Evolutionary conservation across 2,329 filamentous ascomycete genomes (phyloP), one percentile per base, ranked within the genome.

Genomic region (Verticillium dahliae): DNA sequence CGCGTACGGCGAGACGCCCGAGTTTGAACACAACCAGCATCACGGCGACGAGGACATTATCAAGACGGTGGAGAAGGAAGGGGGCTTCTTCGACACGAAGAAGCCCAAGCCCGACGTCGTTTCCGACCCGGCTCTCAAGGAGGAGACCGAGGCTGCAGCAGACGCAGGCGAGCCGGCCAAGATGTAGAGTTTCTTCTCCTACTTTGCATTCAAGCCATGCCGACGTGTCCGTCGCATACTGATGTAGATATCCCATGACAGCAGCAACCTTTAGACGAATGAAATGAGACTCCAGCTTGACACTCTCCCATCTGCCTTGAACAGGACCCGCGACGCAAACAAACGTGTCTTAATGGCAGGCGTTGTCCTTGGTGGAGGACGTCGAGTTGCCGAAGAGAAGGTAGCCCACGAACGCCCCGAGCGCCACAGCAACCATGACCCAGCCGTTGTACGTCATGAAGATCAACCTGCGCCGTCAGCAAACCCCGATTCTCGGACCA

Each of bases 381-480:
- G 87, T 86, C 60, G 81, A 80, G 61, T 86, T 84, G 15, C 91
- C 90, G 77, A 97, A 99, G 55, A 89, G 69, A 63, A 97, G 73
- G 72, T 96, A 97, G 54, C 95, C 95, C 55, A 96, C 75, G 67
- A 96, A 96, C 0, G 94, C 93, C 15, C 95, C 95, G 10, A 96
- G 79, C 0, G 90, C 90, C 15, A 98, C 93, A 3, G 94, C 85
- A 67, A 96, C 76, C 95, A 99, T 99, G 68, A 99, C 88, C 88
- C 91, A 96, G 61, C 95, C 95, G 71, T 99, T 99, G 78, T 99
- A 99, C n/a, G 95, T 99, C 95, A 99, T 99, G 77, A 99, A 99
- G 27, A 99, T 78, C 64, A 99, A 82, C 95, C 94, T 98, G 27
- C 7, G 45, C 13, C 45, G 45, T 31, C 58, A 37, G 1, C 10